These are phyloP conservation scores for Nannizziopsis arthrosporioides DNA, from an alignment of 2,329 filamentous ascomycete species.

Conservation along the genomic window DNA sequence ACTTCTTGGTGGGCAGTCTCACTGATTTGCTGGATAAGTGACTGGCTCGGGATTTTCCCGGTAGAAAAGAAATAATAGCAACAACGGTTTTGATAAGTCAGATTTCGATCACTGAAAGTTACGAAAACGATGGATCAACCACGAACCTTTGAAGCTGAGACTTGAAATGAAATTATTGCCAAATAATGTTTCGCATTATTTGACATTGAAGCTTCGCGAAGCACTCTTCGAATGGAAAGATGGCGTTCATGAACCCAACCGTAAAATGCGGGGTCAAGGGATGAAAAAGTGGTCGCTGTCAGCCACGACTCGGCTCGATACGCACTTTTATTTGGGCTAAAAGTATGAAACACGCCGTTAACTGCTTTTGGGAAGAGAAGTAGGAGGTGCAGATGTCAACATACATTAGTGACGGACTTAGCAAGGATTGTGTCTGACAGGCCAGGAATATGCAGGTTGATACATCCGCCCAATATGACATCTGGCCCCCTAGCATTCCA, in stretches of 20 bases:
- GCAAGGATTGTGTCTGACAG: constrained; percentile 6
- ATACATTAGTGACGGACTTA: neutral
- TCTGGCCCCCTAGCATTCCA: neutral
- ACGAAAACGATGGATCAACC: too few relatives aligned
- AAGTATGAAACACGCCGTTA: constrained; percentile 8
- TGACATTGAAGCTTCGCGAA: too few relatives aligned
- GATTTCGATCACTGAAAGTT: too few relatives aligned
- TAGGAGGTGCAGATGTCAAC: constrained; percentile 8
- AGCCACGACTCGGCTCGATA: neutral
- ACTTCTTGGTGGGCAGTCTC: too few relatives aligned
- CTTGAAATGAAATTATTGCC: too few relatives aligned
- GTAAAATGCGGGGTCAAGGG: constrained; percentile 9
- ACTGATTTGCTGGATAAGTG: too few relatives aligned
- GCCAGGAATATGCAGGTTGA: neutral
- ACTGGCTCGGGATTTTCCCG: too few relatives aligned
- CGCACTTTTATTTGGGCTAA: constrained; percentile 1
- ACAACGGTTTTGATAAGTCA: too few relatives aligned
- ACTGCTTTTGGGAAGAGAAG: neutral
- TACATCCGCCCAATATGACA: neutral
- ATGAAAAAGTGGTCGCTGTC: neutral
- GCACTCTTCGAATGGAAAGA: neutral
- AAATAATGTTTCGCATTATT: too few relatives aligned
- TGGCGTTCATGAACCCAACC: neutral
- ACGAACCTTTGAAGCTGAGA: too few relatives aligned
- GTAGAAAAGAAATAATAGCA: too few relatives aligned